Conservation (phyloP, 2,329 filamentous ascomycete genomes). For the Furcasterigmium furcatum region DNA sequence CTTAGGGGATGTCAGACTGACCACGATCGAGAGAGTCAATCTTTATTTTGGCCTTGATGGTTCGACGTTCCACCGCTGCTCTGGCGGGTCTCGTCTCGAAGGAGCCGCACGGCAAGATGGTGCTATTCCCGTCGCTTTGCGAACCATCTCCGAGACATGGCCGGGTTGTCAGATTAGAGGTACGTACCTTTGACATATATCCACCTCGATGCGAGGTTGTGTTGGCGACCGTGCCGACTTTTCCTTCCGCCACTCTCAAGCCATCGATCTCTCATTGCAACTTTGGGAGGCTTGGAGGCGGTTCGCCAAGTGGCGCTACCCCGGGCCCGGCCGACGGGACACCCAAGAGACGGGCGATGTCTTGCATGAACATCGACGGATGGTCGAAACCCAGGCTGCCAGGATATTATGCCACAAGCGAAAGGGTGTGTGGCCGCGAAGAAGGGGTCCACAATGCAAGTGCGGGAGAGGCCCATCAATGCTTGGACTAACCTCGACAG, state of each 20-base stretch:
- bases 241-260: not conserved
- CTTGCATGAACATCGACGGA: no score
- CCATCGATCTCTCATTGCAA: no score
- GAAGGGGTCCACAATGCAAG: not conserved
- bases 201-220: not conserved
- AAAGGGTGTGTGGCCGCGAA: not conserved
- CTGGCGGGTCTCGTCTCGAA: not conserved
- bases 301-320: not conserved
- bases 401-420: not conserved
- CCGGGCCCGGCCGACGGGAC: not conserved
- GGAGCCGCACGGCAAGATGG: not conserved
- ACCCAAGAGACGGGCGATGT: not conserved
- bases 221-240: not conserved
- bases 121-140: not conserved
- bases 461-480: no score
- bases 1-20: not conserved
- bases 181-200: not conserved
- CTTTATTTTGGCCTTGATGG: not conserved
- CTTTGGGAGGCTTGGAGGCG: not conserved
- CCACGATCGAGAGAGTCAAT: not conserved
- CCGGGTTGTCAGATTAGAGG: not conserved
- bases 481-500: no score
- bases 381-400: not conserved
- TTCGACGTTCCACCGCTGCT: not conserved
- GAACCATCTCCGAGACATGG: constrained; percentile 2